Evolutionary conservation across 176 grass and related monocot species (phyloP).

Genomic region (Secale cereale): DNA sequence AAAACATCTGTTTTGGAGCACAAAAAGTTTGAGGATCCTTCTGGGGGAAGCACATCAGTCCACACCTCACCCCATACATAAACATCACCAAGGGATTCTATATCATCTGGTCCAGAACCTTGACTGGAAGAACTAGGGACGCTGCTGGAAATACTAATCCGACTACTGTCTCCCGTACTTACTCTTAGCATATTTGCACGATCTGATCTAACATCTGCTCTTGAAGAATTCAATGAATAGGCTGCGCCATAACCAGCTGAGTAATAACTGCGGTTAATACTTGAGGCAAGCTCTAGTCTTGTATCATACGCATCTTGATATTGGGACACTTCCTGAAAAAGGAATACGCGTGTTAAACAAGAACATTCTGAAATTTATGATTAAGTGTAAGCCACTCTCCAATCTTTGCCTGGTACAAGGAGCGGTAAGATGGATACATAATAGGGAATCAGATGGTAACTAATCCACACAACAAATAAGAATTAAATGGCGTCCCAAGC

Average conservation of each 20-base stretch:
- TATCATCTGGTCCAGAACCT: constrained; percentile 79
- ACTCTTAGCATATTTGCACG: constrained; percentile 84
- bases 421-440: not conserved
- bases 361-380: not conserved
- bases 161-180: constrained; percentile 67
- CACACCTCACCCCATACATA: constrained; percentile 98
- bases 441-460: not conserved
- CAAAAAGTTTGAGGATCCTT: constrained; percentile 35
- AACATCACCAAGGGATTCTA: constrained; percentile 92
- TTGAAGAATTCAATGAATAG: constrained; percentile 51
- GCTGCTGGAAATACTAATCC: constrained; percentile 91
- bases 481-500: constrained; percentile 1
- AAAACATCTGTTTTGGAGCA: constrained; percentile 67
- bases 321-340: constrained; percentile 60
- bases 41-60: constrained; percentile 51
- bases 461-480: not conserved
- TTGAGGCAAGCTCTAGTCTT: constrained; percentile 52
- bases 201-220: constrained; percentile 73
- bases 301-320: constrained; percentile 49
- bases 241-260: constrained; percentile 20
- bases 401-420: not conserved
- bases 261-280: constrained; percentile 47
- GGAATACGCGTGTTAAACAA: not conserved
- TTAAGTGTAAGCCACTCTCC: not conserved
- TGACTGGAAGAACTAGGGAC: constrained; percentile 72